Conservation (phyloP, 2,329 filamentous ascomycete species). For the Cladobotryum mycophilum region DNA sequence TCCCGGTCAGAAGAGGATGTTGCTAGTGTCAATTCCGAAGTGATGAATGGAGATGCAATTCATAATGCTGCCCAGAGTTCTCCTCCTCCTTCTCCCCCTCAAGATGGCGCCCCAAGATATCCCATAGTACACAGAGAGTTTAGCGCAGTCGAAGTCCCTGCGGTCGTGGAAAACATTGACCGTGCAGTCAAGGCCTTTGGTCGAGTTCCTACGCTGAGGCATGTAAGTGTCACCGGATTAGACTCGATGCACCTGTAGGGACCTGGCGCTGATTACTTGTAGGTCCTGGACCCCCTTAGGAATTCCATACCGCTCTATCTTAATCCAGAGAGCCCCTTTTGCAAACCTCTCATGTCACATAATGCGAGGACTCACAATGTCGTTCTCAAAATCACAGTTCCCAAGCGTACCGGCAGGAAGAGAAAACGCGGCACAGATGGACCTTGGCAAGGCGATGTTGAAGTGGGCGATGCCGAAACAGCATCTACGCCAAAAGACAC, state of each 20-base stretch:
- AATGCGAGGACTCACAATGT: slow-evolving; percentile 74
- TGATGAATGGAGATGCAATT: not conserved
- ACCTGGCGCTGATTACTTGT: not conserved
- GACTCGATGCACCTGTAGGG: not conserved
- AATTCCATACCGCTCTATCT: slow-evolving; percentile 64
- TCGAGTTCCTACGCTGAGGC: slow-evolving; percentile 29
- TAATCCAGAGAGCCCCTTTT: slow-evolving; percentile 71
- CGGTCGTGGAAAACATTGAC: slow-evolving; percentile 38
- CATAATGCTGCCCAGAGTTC: slow-evolving; percentile 5
- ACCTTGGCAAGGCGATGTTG: slow-evolving; percentile 49
- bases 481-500: slow-evolving; percentile 12
- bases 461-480: slow-evolving; percentile 22
- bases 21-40: slow-evolving; percentile 3
- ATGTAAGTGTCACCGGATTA: slow-evolving; percentile 24
- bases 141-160: slow-evolving; percentile 38
- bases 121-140: slow-evolving; percentile 29
- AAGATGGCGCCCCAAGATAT: slow-evolving; percentile 28
- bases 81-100: slow-evolving; percentile 3
- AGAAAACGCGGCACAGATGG: slow-evolving; percentile 71
- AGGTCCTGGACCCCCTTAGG: slow-evolving; percentile 44
- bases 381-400: slow-evolving; percentile 78
- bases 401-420: slow-evolving; percentile 79
- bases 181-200: slow-evolving; percentile 38
- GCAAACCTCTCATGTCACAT: slow-evolving; percentile 71
- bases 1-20: not conserved